phyloP scores from a whole-genome alignment of 768 basidiomycete genomes.

The Tylopilus balloui region DNA sequence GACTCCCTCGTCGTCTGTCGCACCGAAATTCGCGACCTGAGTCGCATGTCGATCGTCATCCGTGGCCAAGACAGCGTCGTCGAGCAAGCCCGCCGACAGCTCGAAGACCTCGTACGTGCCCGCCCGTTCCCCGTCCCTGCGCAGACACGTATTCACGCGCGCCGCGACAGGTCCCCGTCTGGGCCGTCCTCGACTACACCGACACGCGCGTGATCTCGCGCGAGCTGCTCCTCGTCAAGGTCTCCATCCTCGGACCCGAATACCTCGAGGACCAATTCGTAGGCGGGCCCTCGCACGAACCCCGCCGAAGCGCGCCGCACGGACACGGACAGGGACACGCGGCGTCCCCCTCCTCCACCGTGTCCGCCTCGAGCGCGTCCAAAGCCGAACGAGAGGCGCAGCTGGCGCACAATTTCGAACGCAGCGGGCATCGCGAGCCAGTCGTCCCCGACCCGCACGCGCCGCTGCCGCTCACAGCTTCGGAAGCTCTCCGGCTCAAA shows the following conservation, averaged over 20 bases:
- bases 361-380: constrained; percentile 30
- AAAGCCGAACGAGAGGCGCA: constrained; percentile 69
- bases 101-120: constrained; percentile 86
- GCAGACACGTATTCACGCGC: not conserved
- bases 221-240: constrained; percentile 91
- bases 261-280: constrained; percentile 89
- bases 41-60: constrained; percentile 97
- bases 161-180: constrained; percentile 81
- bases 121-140: not conserved
- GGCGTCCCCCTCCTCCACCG: not conserved
- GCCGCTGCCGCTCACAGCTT: constrained; percentile 58
- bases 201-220: constrained; percentile 87
- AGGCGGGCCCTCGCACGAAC: constrained; percentile 81
- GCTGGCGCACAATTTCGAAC: constrained; percentile 78
- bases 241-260: constrained; percentile 96
- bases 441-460: constrained; percentile 13
- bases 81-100: constrained; percentile 92
- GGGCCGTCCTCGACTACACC: constrained; percentile 98
- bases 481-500: constrained; percentile 83
- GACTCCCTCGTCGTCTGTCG: constrained; percentile 98
- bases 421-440: constrained; percentile 40
- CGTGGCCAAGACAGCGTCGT: constrained; percentile 96
- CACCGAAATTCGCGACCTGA: constrained; percentile 94
- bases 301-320: constrained; percentile 40
- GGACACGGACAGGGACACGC: not conserved